Base-by-base conservation (phyloP, 805 yeast genomes). In the Ogataea haglerorum region DNA sequence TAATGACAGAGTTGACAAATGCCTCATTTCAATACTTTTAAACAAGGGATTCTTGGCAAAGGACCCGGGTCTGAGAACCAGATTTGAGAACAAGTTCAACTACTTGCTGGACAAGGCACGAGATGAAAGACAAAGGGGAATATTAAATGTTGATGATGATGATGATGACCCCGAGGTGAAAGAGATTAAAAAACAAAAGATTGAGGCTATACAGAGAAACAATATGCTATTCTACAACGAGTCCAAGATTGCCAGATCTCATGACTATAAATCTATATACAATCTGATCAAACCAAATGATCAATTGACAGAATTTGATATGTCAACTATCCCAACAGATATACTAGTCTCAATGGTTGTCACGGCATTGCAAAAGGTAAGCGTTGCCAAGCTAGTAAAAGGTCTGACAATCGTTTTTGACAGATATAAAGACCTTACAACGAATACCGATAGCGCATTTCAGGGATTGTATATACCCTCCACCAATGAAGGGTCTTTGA, bases 331-430 rank as follows among this genome's bases (percentile, higher is more conserved):
- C 6, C 83, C 93, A 5, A 74, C 73, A 16, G 77, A 78, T 36
- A 69, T 83, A 1, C 72, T 89, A 41, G 73, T 72, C 16, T 72
- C 76, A 32, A 81, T 82, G 73, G 86, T 82, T 12, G 66, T 76
- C 41, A 74, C 76, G 2, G 88, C 95, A 0, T 67, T 93, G 41
- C 66, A 71, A 13, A 73, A 73, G 30, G 75, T 77, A 0, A 74
- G 76, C 35, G 64, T 72, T 0, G 67, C 67, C 3, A 73, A 70
- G 43, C 67, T 91, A 18, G 68, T 77, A 12, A 75, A 78, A 39
- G 95, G 87, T 2, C 64, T 89, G 43, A 76, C 77, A n/a, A 78
- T 86, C 29, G 75, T 87, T 5, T 70, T 78, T 12, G 75, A 81
- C 9, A 70, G 97, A 46, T 85, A 83, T 27, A 51, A 42, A 25